Percentiles rank a stretch among this genome's conserved stretches.
Conservation (phyloP, 2,329 filamentous ascomycete species). For the Ceratocystis harringtonii region DNA sequence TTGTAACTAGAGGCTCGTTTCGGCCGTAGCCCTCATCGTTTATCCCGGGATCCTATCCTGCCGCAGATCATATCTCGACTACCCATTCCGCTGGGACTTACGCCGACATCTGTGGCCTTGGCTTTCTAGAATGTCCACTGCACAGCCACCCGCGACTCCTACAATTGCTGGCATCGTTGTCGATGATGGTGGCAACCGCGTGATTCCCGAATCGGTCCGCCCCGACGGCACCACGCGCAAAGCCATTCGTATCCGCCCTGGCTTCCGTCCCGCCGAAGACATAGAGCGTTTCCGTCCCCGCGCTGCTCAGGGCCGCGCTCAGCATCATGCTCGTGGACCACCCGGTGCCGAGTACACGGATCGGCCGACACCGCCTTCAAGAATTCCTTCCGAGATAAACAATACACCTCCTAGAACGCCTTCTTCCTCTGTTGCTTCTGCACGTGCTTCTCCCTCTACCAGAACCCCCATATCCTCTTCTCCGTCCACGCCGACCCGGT, state of each 20-base stretch:
- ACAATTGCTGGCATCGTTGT: conserved; percentile 55
- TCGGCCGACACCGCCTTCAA: not conserved
- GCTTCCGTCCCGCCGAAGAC: conserved; percentile 88
- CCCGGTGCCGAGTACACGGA: not conserved
- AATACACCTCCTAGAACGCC: not conserved
- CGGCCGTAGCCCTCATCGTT: not conserved
- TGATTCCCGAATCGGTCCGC: conserved; percentile 76
- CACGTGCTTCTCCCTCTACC: not conserved
- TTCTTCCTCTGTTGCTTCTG: not conserved
- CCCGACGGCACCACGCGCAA: conserved; percentile 83
- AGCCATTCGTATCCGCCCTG: conserved; percentile 85
- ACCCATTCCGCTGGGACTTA: not conserved
- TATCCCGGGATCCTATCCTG: not conserved
- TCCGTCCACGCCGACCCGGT: not conserved
- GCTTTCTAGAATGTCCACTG: not conserved
- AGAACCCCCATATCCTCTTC: not conserved
- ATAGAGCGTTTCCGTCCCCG: conserved; percentile 93
- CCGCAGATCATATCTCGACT: not conserved
- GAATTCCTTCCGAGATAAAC: not conserved
- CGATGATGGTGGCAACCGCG: conserved; percentile 62
- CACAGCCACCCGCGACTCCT: not conserved
- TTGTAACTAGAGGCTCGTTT: not conserved
- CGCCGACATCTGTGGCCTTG: not conserved
- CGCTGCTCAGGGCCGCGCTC: conserved; percentile 58
- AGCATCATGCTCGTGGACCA: conserved; percentile 7